A percentile compares a stretch with the other conserved stretches of the same genome.
These are phyloP conservation scores for Cordyceps javanica DNA, from an alignment of 2,329 filamentous ascomycete species.

Conservation along the genomic window DNA sequence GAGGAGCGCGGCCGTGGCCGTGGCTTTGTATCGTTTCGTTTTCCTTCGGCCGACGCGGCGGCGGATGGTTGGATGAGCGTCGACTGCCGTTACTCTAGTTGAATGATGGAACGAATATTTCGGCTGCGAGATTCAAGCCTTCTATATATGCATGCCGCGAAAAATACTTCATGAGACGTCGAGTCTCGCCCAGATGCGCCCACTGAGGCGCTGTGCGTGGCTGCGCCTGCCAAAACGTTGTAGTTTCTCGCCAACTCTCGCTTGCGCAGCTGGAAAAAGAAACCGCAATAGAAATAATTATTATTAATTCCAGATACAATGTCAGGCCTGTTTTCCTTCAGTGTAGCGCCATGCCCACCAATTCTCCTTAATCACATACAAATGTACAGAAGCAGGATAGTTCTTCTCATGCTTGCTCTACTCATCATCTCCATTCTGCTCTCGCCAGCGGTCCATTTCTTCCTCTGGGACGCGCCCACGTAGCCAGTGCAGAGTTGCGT, in stretches of 20 bases:
- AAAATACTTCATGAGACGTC: background rate
- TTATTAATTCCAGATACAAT: background rate
- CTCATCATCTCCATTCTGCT: slow-evolving; percentile 34
- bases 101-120: background rate
- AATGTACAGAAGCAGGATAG: background rate
- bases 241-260: background rate
- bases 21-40: background rate
- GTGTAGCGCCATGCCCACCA: background rate
- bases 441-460: slow-evolving; percentile 52
- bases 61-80: background rate
- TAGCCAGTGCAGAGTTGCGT: slow-evolving; percentile 75
- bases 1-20: background rate
- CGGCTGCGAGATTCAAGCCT: background rate
- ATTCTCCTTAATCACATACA: background rate
- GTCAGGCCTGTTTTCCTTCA: background rate
- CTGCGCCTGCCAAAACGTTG: background rate
- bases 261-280: background rate
- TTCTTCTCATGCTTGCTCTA: background rate
- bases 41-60: background rate
- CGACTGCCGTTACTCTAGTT: background rate
- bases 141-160: background rate
- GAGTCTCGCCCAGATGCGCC: background rate
- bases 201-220: background rate
- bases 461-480: slow-evolving; percentile 65
- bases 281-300: background rate